phyloP scores from a whole-genome alignment of 495 filamentous ascomycete genomes.

The Umbilicaria muhlenbergii region DNA sequence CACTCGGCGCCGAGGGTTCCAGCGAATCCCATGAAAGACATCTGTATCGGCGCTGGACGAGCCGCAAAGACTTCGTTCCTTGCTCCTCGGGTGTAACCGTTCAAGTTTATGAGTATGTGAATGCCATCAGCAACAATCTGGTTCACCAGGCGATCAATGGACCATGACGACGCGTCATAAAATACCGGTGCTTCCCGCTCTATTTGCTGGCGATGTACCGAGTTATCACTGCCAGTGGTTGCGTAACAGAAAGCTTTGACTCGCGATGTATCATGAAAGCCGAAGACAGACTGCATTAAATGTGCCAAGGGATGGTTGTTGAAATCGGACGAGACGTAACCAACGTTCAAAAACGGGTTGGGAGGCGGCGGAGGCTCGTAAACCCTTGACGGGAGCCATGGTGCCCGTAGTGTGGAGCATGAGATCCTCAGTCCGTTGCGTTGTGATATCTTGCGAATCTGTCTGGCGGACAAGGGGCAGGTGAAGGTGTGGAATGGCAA shows the following conservation, averaged over 20 bases:
- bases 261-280: constrained; percentile 57
- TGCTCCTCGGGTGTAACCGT: constrained; percentile 94
- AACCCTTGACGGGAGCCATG: constrained; percentile 72
- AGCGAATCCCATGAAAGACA: constrained; percentile 99
- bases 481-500: constrained; percentile 99
- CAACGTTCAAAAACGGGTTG: constrained; percentile 67
- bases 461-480: constrained; percentile 80
- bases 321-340: constrained; percentile 96
- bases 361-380: constrained; percentile 77
- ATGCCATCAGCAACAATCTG: constrained; percentile 90
- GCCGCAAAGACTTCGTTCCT: constrained; percentile 96
- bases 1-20: constrained; percentile 93
- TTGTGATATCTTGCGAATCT: constrained; percentile 90
- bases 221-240: constrained; percentile 86
- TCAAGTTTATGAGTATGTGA: constrained; percentile 93
- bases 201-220: constrained; percentile 83
- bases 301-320: constrained; percentile 97
- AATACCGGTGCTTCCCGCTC: constrained; percentile 89
- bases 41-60: constrained; percentile 87
- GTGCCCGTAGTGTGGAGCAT: constrained; percentile 65
- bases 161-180: constrained; percentile 75
- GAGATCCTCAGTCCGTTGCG: constrained; percentile 89
- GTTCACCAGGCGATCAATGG: constrained; percentile 67
- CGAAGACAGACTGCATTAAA: constrained; percentile 98
- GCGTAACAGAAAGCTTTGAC: constrained; percentile 90